These are phyloP conservation scores for Colletotrichum tabaci DNA, from an alignment of 2,329 filamentous ascomycete genomes.

Conservation along the genomic window DNA sequence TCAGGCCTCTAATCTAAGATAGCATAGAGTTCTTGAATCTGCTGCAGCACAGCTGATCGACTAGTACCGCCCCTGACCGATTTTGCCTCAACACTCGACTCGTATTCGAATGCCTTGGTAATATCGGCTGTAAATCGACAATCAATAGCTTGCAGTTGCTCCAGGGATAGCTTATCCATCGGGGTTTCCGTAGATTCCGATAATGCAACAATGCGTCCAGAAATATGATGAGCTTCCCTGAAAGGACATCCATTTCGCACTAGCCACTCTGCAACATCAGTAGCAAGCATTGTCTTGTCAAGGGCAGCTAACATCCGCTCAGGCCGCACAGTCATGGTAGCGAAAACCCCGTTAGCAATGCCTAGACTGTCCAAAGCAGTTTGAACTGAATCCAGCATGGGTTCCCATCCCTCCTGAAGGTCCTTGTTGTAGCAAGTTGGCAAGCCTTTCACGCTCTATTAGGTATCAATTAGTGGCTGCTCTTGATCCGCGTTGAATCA, in stretches of 20 bases:
- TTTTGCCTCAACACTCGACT: constrained; percentile 80
- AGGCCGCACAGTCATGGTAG: constrained; percentile 75
- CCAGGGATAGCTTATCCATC: neutral
- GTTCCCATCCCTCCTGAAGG: constrained; percentile 82
- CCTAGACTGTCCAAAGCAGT: constrained; percentile 80
- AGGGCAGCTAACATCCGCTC: constrained; percentile 81
- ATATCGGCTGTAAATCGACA: constrained; percentile 70
- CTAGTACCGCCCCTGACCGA: constrained; percentile 80
- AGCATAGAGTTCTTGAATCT: constrained; percentile 65
- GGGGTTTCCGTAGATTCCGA: constrained; percentile 74
- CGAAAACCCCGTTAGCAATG: constrained; percentile 81
- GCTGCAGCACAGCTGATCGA: constrained; percentile 72
- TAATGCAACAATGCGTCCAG: constrained; percentile 78
- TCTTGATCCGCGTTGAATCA: constrained; percentile 47
- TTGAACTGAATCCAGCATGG: constrained; percentile 82
- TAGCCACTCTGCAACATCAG: constrained; percentile 74
- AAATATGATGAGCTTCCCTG: constrained; percentile 84
- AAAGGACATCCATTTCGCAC: constrained; percentile 79
- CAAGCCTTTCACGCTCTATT: constrained; percentile 69
- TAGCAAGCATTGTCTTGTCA: constrained; percentile 82
- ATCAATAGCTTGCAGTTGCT: constrained; percentile 5
- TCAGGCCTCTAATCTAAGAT: constrained; percentile 49
- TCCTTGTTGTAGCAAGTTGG: constrained; percentile 86
- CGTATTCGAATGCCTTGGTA: constrained; percentile 76
- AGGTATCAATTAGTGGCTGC: constrained; percentile 47